Percentiles rank a stretch among this genome's conserved stretches.
Evolutionary conservation across 116 monocot genomes (phyloP).

Genomic region (Iris pallida): DNA sequence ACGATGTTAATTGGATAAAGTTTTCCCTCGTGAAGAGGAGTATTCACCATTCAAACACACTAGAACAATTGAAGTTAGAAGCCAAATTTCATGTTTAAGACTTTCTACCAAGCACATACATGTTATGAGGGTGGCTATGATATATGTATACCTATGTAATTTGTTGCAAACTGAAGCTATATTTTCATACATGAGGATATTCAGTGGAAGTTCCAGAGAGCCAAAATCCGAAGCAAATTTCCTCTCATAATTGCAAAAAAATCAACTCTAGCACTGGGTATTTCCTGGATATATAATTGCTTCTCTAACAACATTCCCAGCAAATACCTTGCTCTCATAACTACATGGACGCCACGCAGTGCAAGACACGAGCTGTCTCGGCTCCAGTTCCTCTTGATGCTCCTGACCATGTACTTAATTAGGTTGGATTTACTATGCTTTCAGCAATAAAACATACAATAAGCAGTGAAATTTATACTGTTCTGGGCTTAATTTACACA

Average conservation of each 20-base stretch:
- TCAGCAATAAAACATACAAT: too few species aligned
- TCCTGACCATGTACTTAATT: constrained; percentile 22
- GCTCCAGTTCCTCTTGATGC: constrained; percentile 73
- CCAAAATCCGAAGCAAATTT: constrained; percentile 43
- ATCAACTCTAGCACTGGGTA: constrained; percentile 54
- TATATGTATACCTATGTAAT: constrained; percentile 49
- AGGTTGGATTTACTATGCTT: too few species aligned
- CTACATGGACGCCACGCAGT: constrained; percentile 60
- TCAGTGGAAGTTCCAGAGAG: constrained; percentile 49
- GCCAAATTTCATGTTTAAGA: too few species aligned
- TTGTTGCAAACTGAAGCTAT: constrained; percentile 65
- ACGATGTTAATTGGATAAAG: too few species aligned
- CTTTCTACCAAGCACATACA: too few species aligned
- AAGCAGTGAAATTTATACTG: too few species aligned
- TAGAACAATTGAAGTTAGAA: too few species aligned
- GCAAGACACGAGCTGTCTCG: constrained; percentile 68
- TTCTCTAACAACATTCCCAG: constrained; percentile 35
- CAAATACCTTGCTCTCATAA: constrained; percentile 56
- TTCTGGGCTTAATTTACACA: too few species aligned
- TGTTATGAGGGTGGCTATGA: too few species aligned
- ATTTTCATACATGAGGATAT: constrained; percentile 70
- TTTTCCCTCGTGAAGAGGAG: too few species aligned
- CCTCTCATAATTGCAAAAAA: constrained; percentile 57
- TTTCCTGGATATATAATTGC: constrained; percentile 31
- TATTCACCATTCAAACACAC: too few species aligned